A percentile compares a stretch with the other conserved stretches of the same genome.
Conservation (phyloP, 331 rosid genomes). For the Spiraea crenata region DNA sequence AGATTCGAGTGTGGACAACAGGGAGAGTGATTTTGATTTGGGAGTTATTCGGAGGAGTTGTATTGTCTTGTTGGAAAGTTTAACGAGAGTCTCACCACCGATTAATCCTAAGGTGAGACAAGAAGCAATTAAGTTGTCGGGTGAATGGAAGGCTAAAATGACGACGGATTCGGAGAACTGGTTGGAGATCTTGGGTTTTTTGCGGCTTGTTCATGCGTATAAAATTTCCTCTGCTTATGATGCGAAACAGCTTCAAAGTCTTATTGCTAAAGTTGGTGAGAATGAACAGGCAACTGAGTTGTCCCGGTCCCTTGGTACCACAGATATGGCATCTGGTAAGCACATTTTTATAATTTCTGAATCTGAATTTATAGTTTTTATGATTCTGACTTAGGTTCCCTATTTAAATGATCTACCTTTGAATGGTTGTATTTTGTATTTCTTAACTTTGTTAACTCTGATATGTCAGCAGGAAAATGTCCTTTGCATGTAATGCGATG, state of each 20-base stretch:
- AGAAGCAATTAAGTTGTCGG: neutral
- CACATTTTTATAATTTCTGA: neutral
- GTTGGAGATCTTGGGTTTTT: neutral
- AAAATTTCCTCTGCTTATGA: neutral
- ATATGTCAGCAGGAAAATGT: neutral
- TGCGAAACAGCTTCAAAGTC: neutral
- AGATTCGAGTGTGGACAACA: neutral
- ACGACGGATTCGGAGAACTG: neutral
- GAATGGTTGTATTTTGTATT: neutral
- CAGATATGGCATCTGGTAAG: neutral
- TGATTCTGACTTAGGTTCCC: neutral
- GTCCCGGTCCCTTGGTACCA: neutral
- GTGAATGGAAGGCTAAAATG: slow-evolving; percentile 11
- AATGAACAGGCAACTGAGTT: neutral
- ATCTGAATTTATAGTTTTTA: neutral
- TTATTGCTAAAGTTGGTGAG: neutral
- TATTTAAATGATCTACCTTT: neutral
- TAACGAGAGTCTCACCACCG: slow-evolving; percentile 1
- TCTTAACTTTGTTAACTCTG: neutral
- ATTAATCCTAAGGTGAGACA: slow-evolving; percentile 1
- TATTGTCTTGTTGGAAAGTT: neutral
- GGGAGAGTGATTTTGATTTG: neutral
- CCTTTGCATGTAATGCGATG: neutral
- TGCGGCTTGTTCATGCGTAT: slow-evolving; percentile 1
- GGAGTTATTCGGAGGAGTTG: neutral